These are phyloP conservation scores for Carallia pectinifolia DNA, from an alignment of 345 rosid species.

Conservation along the genomic window DNA sequence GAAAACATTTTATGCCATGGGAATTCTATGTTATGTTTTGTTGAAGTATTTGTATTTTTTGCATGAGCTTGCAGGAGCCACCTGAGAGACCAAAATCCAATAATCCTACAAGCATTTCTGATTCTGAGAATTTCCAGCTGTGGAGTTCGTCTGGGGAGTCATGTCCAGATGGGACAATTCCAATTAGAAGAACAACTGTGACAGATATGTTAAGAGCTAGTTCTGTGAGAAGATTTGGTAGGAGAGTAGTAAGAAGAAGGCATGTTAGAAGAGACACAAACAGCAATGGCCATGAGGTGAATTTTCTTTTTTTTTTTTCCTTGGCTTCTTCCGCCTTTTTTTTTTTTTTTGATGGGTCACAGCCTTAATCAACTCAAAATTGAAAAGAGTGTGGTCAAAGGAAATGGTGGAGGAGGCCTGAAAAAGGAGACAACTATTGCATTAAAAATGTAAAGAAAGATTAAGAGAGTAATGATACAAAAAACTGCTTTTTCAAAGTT, in stretches of 20 bases:
- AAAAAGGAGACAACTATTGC: slow-evolving; percentile 10
- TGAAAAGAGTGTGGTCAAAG: slow-evolving; percentile 36
- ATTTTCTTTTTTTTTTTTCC: neutral
- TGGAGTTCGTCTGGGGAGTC: slow-evolving; percentile 78
- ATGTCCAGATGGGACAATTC: slow-evolving; percentile 90
- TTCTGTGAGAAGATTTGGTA: slow-evolving; percentile 63
- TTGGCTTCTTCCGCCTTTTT: neutral
- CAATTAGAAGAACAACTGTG: slow-evolving; percentile 89
- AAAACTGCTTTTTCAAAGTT: slow-evolving; percentile 24
- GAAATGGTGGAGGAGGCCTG: slow-evolving; percentile 26
- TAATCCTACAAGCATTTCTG: slow-evolving; percentile 19
- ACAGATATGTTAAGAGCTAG: slow-evolving; percentile 78
- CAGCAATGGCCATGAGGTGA: slow-evolving; percentile 89
- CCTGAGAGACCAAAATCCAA: slow-evolving; percentile 67
- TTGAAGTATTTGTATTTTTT: neutral
- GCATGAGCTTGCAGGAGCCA: slow-evolving; percentile 50
- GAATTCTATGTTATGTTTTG: neutral
- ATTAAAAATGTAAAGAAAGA: slow-evolving; percentile 12
- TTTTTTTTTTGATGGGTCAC: neutral
- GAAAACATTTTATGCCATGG: neutral
- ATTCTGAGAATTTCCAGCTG: slow-evolving; percentile 52
- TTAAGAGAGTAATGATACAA: slow-evolving; percentile 27
- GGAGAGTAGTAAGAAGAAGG: slow-evolving; percentile 49
- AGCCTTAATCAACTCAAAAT: slow-evolving; percentile 18
- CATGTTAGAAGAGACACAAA: slow-evolving; percentile 72